Conservation (phyloP, 2,329 filamentous ascomycete species). For the Claviceps arundinis region DNA sequence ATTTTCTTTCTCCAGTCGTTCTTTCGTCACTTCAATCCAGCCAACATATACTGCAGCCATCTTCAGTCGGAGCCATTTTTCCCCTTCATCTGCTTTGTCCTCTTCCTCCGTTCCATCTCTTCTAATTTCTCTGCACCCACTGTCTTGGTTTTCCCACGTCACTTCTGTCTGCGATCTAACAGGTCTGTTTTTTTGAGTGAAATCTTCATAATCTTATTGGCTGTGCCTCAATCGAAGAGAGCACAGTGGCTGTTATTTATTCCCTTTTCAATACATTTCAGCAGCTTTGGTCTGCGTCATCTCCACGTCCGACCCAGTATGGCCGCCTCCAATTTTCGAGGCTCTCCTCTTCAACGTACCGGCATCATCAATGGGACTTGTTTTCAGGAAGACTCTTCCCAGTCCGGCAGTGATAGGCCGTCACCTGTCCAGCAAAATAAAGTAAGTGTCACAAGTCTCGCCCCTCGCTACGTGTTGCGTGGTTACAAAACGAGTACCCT, state of each 20-base stretch:
- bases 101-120: slow-evolving; percentile 7
- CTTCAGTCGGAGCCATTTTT: slow-evolving; percentile 1
- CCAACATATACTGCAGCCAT: slow-evolving; percentile 6
- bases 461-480: background rate
- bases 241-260: slow-evolving; percentile 8
- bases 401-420: slow-evolving; percentile 6
- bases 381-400: slow-evolving; percentile 12
- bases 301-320: slow-evolving; percentile 11
- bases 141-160: slow-evolving; percentile 11
- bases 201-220: slow-evolving; percentile 15
- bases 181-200: slow-evolving; percentile 15
- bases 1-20: slow-evolving; percentile 5
- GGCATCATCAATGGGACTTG: slow-evolving; percentile 7
- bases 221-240: slow-evolving; percentile 4
- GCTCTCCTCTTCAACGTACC: slow-evolving; percentile 16
- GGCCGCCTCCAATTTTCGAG: slow-evolving; percentile 16
- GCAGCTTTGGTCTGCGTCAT: slow-evolving; percentile 3
- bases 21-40: background rate
- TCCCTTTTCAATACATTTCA: slow-evolving; percentile 7
- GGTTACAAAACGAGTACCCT: background rate
- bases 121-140: slow-evolving; percentile 8
- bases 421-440: slow-evolving; percentile 6
- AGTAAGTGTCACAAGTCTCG: slow-evolving; percentile 8
- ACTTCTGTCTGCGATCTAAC: slow-evolving; percentile 17
- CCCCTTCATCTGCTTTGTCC: slow-evolving; percentile 6